Evolutionary conservation across 768 basidiomycete genomes (phyloP).

Genomic region (Collybiopsis luxurians): DNA sequence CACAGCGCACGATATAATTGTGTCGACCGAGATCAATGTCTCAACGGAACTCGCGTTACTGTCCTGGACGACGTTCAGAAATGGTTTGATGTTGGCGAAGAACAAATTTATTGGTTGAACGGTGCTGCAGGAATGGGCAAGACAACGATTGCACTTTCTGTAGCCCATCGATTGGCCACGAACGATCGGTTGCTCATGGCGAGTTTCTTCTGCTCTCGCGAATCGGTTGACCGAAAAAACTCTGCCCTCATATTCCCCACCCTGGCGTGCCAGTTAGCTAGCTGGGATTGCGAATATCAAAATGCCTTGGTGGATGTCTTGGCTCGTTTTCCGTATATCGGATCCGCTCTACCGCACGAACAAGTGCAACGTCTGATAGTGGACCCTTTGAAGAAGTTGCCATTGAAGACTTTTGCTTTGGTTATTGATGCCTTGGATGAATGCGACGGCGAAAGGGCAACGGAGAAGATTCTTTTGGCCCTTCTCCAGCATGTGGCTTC

Average conservation of each 20-base stretch:
- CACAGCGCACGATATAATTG: background rate
- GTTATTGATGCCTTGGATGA: constrained; percentile 1
- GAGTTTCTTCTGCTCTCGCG: constrained; percentile 13
- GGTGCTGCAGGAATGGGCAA: constrained; percentile 14
- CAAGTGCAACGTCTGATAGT: background rate
- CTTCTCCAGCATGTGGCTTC: background rate
- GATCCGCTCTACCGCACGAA: background rate
- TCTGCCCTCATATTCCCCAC: constrained; percentile 2
- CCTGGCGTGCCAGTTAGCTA: constrained; percentile 7
- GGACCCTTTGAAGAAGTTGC: background rate
- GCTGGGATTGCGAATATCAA: background rate
- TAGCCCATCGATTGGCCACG: constrained; percentile 4
- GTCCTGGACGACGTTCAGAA: constrained; percentile 2
- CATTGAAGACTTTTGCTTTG: background rate
- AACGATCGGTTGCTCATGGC: constrained; percentile 4
- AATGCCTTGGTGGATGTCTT: background rate
- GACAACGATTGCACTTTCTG: constrained; percentile 11
- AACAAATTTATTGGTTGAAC: constrained; percentile 11
- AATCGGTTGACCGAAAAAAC: constrained; percentile 6
- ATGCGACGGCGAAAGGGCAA: background rate
- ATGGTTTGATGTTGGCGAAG: background rate
- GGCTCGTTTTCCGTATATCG: background rate
- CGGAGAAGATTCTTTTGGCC: constrained; percentile 2
- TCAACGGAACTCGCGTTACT: background rate
- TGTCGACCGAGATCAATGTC: background rate